Conservation (phyloP, 495 filamentous ascomycete species). For the Clohesyomyces aquaticus region DNA sequence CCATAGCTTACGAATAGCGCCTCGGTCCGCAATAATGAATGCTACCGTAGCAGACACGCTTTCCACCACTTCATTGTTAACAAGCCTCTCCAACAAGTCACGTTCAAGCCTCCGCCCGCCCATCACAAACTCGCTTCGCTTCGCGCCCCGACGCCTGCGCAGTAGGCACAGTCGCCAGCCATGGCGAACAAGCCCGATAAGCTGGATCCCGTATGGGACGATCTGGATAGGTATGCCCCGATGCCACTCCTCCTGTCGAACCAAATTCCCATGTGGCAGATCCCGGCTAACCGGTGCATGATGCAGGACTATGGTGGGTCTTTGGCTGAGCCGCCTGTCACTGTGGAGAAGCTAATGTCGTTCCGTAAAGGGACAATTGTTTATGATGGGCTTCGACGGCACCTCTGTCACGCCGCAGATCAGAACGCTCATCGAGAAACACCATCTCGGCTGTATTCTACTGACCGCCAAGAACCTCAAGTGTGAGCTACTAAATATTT, state of each 20-base stretch:
- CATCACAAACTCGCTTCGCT: slow-evolving; percentile 20
- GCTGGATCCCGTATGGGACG: slow-evolving; percentile 71
- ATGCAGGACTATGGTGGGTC: slow-evolving; percentile 41
- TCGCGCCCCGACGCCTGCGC: slow-evolving; percentile 25
- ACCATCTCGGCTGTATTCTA: slow-evolving; percentile 81
- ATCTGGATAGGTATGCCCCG: slow-evolving; percentile 55
- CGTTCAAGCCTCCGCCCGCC: slow-evolving; percentile 30
- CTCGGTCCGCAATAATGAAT: slow-evolving; percentile 24
- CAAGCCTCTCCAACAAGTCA: slow-evolving; percentile 31
- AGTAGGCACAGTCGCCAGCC: slow-evolving; percentile 18
- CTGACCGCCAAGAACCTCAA: slow-evolving; percentile 89
- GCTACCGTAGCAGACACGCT: slow-evolving; percentile 27
- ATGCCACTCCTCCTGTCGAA: slow-evolving; percentile 24
- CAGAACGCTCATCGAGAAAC: slow-evolving; percentile 78
- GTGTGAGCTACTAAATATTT: slow-evolving; percentile 55
- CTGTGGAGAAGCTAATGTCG: slow-evolving; percentile 28
- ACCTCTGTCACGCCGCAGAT: slow-evolving; percentile 86
- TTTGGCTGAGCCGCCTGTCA: slow-evolving; percentile 6
- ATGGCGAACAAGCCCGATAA: slow-evolving; percentile 51
- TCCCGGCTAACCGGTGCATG: slow-evolving; percentile 23
- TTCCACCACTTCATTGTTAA: slow-evolving; percentile 27
- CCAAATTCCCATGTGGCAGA: slow-evolving; percentile 14
- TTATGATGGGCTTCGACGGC: slow-evolving; percentile 96
- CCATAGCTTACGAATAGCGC: slow-evolving; percentile 16
- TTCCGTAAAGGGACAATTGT: slow-evolving; percentile 68